Base-by-base conservation (phyloP, 257 asterid genomes). In the Ballota nigra region DNA sequence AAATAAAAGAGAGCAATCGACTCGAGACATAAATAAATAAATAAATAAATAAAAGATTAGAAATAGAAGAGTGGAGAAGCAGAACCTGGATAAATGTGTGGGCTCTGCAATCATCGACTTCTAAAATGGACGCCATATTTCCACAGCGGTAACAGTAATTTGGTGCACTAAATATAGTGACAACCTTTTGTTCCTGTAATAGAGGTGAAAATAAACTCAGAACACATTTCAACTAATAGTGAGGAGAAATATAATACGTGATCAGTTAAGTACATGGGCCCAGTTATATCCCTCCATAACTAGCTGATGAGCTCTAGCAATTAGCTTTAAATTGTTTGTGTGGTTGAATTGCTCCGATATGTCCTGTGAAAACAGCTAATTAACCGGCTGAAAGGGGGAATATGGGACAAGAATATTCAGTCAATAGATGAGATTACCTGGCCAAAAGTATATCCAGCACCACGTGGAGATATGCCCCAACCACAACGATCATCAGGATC, bases 221-320 rank as follows among this genome's bases (percentile, higher is more conserved):
- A 72, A 69, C 41, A 31, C 64, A 60, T 52, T 66, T 57, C 13
- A 23, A 62, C 64, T 12, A 5, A 26, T 10, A 61, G 55, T 24
- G 16, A 60, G 7, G 31, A 5, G 31, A 34, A 29, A 13, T n/a
- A n/a, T n/a, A n/a, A n/a, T n/a, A n/a, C n/a, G 29, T 26, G 29
- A 26, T 26, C 5, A 69, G 70, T 47, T 63, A 61, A 71, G 69
- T 86, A 90, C 96, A 79, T 90, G 96, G 63, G 92, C 92, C 95
- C 96, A 90, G 81, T 90, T 90, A 65, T 81, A 90, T 77, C 96
- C 96, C 80, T 90, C 96, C 96, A 90, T 90, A 75, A 90, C 96
- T 63, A 89, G 95, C 80, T 90, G 95, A 70, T 90, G 96, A 70
- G 96, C 96, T 84, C 96, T 84, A 23, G 96, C 96, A 83, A 90